Base-by-base conservation (phyloP, 2,329 filamentous ascomycete species). In the Talaromyces sp. region DNA sequence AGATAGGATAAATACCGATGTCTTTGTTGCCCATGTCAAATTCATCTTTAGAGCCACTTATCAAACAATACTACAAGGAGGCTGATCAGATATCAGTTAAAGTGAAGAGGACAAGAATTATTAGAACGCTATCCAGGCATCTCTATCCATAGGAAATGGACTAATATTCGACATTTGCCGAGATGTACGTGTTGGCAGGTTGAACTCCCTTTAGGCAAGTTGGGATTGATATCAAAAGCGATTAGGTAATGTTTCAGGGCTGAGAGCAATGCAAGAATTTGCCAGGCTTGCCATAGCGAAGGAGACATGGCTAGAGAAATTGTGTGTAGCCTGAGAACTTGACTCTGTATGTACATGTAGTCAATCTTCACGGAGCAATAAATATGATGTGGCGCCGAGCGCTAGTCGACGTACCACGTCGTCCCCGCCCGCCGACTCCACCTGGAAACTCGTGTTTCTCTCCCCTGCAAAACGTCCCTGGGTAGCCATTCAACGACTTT, bases 251-350 rank as follows among this genome's bases (percentile, higher is more conserved):
- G 44, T 50, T 50, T 50, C 10, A 27, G 16, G 23, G 4, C 3
- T 4, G 7, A 7, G 23, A 50, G 16, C n/a, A 50, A 50, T 27
- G n/a, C 16, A 7, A 23, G 18, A 10, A 4, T 50, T 50, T 3
- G 44, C 2, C 44, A 50, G 44, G n/a, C 23, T 50, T 50, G 44
- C 44, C 2, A 23, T 28, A 18, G 5, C 12, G n/a, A 23, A 23
- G 44, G 5, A 51, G 9, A 51, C 44, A 4, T 51, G 18, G 44
- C 9, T 27, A 5, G 44, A 28, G 18, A 51, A 30, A 56, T 14
- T 51, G 65, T 63, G 61, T 69, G 67, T 55, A 58, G 74, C 74
- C 36, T n/a, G 16, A 5, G 14, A 40, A 16, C 16, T n/a, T 36
- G 36, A 40, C 12, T 40, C 36, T n/a, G 16, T 40, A n/a, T n/a